A percentile compares a stretch with the other conserved stretches of the same genome.
These are phyloP conservation scores for Kappamyces sp. DNA, from an alignment of 192 early-diverging fungal genomes.

Conservation along the genomic window DNA sequence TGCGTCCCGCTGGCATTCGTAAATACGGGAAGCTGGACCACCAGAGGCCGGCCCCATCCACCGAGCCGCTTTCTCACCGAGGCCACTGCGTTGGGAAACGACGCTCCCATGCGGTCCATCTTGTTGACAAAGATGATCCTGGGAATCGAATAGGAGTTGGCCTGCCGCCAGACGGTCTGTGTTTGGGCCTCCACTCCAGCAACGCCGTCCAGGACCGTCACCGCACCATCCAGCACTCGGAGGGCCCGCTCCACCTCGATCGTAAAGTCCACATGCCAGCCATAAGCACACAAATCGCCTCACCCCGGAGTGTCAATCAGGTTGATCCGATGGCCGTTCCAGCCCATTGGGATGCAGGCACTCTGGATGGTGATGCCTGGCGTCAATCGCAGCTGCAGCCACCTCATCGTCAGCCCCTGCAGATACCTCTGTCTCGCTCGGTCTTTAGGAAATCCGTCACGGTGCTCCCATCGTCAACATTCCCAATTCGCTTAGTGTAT, in stretches of 20 bases:
- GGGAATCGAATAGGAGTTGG: slow-evolving; percentile 66
- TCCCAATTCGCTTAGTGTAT: slow-evolving; percentile 78
- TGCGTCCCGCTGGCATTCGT: neutral
- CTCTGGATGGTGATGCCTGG: slow-evolving; percentile 78
- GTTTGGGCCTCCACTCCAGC: slow-evolving; percentile 97
- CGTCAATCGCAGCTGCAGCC: too few species aligned
- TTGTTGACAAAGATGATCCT: slow-evolving; percentile 92
- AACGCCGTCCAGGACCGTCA: slow-evolving; percentile 89
- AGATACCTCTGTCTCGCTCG: slow-evolving; percentile 75
- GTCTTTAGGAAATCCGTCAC: slow-evolving; percentile 87
- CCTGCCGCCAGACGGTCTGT: slow-evolving; percentile 87
- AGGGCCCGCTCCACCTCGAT: slow-evolving; percentile 91
- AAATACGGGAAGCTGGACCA: slow-evolving; percentile 64
- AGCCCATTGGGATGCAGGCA: slow-evolving; percentile 81
- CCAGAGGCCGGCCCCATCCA: slow-evolving; percentile 56
- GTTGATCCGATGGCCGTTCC: slow-evolving; percentile 69
- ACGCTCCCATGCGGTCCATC: slow-evolving; percentile 82
- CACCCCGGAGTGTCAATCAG: slow-evolving; percentile 89
- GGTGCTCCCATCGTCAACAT: slow-evolving; percentile 88
- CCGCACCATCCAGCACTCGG: slow-evolving; percentile 89
- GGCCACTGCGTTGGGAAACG: slow-evolving; percentile 49
- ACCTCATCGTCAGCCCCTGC: too few species aligned
- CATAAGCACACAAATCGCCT: too few species aligned
- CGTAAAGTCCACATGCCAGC: slow-evolving; percentile 81
- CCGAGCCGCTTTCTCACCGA: slow-evolving; percentile 27